Conservation (phyloP, 805 yeast genomes). For the Candida krabiensis region DNA sequence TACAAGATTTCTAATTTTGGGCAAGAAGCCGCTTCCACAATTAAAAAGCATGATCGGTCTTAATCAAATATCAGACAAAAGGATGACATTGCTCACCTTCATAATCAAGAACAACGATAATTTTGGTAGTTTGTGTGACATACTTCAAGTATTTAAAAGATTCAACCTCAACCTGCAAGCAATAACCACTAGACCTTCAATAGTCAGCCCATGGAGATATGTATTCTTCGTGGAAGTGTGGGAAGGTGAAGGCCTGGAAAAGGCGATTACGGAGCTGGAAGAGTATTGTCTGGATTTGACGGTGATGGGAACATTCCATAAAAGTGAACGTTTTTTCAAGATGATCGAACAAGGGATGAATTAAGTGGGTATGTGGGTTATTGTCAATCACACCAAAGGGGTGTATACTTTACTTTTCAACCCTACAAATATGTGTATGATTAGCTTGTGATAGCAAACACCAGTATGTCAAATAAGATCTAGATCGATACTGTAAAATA, state of each 20-base stretch:
- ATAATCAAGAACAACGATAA: slow-evolving; percentile 58
- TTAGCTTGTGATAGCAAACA: too few species aligned
- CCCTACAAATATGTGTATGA: slow-evolving; percentile 1
- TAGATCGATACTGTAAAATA: too few species aligned
- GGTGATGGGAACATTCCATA: slow-evolving; percentile 50
- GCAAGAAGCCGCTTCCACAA: slow-evolving; percentile 33
- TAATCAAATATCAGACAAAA: slow-evolving; percentile 17
- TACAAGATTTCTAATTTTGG: slow-evolving; percentile 78
- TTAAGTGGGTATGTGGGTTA: not conserved
- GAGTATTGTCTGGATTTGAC: slow-evolving; percentile 48
- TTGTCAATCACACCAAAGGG: too few species aligned
- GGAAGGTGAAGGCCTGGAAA: slow-evolving; percentile 29
- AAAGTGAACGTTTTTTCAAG: slow-evolving; percentile 27
- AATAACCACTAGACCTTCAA: slow-evolving; percentile 77
- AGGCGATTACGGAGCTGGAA: slow-evolving; percentile 44
- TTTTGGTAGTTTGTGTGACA: slow-evolving; percentile 74
- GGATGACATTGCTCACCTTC: slow-evolving; percentile 61
- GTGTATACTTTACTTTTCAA: too few species aligned
- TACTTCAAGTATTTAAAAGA: slow-evolving; percentile 55
- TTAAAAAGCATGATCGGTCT: not conserved
- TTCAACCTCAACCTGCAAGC: slow-evolving; percentile 64
- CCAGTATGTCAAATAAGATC: too few species aligned
- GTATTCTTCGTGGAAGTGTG: slow-evolving; percentile 76
- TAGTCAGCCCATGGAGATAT: slow-evolving; percentile 70
- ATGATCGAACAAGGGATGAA: slow-evolving; percentile 22